Conservation (phyloP, 805 yeast species). For the Teunomyces panamensis region DNA sequence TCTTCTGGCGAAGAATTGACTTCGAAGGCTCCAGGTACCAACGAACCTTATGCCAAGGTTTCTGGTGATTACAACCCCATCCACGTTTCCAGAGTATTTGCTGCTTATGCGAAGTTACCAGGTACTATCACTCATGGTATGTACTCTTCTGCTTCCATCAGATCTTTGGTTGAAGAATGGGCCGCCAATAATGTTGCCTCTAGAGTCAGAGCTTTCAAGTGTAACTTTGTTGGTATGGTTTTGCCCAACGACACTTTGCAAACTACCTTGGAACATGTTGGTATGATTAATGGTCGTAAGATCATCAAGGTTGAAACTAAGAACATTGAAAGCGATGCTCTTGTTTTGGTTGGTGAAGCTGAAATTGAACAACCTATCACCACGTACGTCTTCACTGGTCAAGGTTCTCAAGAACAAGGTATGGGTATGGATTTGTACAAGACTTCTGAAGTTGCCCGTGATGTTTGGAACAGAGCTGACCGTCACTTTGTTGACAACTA, state of each 20-base stretch:
- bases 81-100: conserved; percentile 93
- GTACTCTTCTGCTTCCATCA: conserved; percentile 95
- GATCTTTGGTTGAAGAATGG: conserved; percentile 95
- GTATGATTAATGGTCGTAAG: conserved; percentile 99
- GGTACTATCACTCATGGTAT: conserved; percentile 99
- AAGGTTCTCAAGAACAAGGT: conserved; percentile 99
- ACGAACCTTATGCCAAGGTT: conserved; percentile 94
- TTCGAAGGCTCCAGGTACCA: conserved; percentile 88
- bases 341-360: conserved; percentile 90
- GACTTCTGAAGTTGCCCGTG: conserved; percentile 85
- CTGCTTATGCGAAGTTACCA: conserved; percentile 87
- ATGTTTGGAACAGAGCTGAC: conserved; percentile 98
- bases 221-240: conserved; percentile 94
- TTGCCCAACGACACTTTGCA: conserved; percentile 89
- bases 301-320: conserved; percentile 87
- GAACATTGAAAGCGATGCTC: conserved; percentile 73
- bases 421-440: conserved; percentile 99
- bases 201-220: conserved; percentile 91
- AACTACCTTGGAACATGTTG: conserved; percentile 89
- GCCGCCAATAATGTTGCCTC: conserved; percentile 97
- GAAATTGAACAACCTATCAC: conserved; percentile 98
- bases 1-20: conserved; percentile 59
- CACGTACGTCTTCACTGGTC: conserved; percentile 97
- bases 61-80: conserved; percentile 99
- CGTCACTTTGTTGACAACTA: conserved; percentile 86